A percentile compares a stretch with the other conserved stretches of the same genome.
Evolutionary conservation across 164 flowering plant genomes (phyloP).

Genomic region (Aristolochia contorta): DNA sequence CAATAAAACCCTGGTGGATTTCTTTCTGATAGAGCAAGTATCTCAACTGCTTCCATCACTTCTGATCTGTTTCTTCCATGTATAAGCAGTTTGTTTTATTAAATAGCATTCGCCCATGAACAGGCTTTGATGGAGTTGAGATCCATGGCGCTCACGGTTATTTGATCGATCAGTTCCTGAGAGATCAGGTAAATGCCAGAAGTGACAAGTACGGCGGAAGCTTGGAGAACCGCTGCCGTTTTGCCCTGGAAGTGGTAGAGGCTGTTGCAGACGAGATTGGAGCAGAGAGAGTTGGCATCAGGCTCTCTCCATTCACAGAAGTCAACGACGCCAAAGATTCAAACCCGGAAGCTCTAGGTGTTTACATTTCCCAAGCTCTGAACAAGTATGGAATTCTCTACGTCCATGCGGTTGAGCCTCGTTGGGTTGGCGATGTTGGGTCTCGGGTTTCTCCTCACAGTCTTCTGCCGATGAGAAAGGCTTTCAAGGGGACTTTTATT

Average conservation of each 20-base stretch:
- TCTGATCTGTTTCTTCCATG: neutral
- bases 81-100: neutral
- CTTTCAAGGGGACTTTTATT: constrained; percentile 20
- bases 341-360: constrained; percentile 21
- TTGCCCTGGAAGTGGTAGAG: constrained; percentile 42
- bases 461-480: constrained; percentile 21
- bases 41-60: no score
- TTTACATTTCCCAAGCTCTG: constrained; percentile 22
- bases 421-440: constrained; percentile 14
- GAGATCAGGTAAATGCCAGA: constrained; percentile 48
- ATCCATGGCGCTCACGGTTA: constrained; percentile 60
- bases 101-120: neutral
- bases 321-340: constrained; percentile 22
- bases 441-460: constrained; percentile 9
- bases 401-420: constrained; percentile 25
- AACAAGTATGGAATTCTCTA: constrained; percentile 17
- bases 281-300: constrained; percentile 30
- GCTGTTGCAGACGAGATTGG: constrained; percentile 49
- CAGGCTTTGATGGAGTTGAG: constrained; percentile 46
- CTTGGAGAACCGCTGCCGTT: constrained; percentile 46
- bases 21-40: no score
- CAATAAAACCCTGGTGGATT: no score
- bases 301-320: constrained; percentile 24
- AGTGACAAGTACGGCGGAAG: constrained; percentile 52
- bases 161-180: constrained; percentile 54